Evolutionary conservation across 768 basidiomycete genomes (phyloP).

Genomic region (Xerocomellus dryophilus): DNA sequence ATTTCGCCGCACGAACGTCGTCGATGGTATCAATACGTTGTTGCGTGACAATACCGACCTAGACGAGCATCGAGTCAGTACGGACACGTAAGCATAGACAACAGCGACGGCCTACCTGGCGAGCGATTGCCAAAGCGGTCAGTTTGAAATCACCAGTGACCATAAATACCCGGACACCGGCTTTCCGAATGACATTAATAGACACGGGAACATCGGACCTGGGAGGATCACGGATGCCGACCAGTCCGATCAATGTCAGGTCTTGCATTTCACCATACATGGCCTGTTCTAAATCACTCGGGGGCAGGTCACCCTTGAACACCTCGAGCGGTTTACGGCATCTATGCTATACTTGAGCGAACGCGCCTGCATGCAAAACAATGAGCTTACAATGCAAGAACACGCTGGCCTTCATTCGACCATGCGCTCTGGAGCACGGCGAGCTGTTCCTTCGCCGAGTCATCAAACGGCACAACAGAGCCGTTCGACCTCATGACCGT

Average conservation of each 20-base stretch:
- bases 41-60: conserved; percentile 45
- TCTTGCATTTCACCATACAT: conserved; percentile 36
- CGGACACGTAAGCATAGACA: not conserved
- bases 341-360: conserved; percentile 12
- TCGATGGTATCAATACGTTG: conserved; percentile 35
- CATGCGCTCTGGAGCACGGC: conserved; percentile 36
- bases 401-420: conserved; percentile 51
- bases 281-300: conserved; percentile 36
- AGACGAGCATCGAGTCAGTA: conserved; percentile 1
- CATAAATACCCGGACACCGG: conserved; percentile 55
- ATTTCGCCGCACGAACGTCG: conserved; percentile 27
- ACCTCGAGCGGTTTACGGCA: conserved; percentile 31
- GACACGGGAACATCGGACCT: conserved; percentile 47
- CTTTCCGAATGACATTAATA: conserved; percentile 44
- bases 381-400: conserved; percentile 41
- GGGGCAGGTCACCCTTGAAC: conserved; percentile 28
- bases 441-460: conserved; percentile 19
- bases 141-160: conserved; percentile 55
- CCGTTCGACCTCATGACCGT: conserved; percentile 34
- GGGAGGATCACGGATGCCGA: conserved; percentile 56
- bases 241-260: conserved; percentile 48
- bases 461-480: conserved; percentile 32
- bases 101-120: conserved; percentile 34
- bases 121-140: conserved; percentile 51
- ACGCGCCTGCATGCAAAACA: not conserved